These are phyloP conservation scores for Nothophaeocryptopus gaeumannii DNA, from an alignment of 2,329 filamentous ascomycete species.

Conservation along the genomic window DNA sequence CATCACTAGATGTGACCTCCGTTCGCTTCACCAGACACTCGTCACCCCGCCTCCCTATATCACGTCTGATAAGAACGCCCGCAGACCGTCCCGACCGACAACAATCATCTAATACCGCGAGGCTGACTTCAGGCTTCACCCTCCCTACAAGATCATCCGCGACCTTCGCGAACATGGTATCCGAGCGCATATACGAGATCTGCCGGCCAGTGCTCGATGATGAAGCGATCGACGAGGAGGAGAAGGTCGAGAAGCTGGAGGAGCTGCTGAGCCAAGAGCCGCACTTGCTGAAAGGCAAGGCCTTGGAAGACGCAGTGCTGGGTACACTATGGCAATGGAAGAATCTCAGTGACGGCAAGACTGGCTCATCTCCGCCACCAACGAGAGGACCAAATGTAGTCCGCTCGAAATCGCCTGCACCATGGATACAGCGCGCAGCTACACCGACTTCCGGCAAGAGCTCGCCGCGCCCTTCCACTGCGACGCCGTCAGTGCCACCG, in stretches of 20 bases:
- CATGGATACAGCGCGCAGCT: constrained; percentile 72
- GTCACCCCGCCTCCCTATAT: no score
- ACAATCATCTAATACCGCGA: background rate
- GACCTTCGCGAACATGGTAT: constrained; percentile 65
- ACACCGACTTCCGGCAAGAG: constrained; percentile 78
- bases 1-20: no score
- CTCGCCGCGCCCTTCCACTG: constrained; percentile 72
- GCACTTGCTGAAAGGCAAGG: constrained; percentile 63
- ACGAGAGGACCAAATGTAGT: constrained; percentile 79
- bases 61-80: background rate
- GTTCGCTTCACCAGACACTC: no score
- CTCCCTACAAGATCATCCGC: background rate
- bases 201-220: constrained; percentile 87
- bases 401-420: constrained; percentile 84
- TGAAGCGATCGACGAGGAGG: constrained; percentile 64
- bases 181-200: constrained; percentile 87
- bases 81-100: background rate
- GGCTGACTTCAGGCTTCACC: background rate
- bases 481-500: constrained; percentile 79
- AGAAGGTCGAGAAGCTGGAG: constrained; percentile 93
- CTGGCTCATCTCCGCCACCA: constrained; percentile 72
- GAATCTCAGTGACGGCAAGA: constrained; percentile 57
- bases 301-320: constrained; percentile 84
- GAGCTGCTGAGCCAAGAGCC: constrained; percentile 79
- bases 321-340: constrained; percentile 87